Conservation (phyloP, 2,329 filamentous ascomycete genomes). For the Claviceps monticola region DNA sequence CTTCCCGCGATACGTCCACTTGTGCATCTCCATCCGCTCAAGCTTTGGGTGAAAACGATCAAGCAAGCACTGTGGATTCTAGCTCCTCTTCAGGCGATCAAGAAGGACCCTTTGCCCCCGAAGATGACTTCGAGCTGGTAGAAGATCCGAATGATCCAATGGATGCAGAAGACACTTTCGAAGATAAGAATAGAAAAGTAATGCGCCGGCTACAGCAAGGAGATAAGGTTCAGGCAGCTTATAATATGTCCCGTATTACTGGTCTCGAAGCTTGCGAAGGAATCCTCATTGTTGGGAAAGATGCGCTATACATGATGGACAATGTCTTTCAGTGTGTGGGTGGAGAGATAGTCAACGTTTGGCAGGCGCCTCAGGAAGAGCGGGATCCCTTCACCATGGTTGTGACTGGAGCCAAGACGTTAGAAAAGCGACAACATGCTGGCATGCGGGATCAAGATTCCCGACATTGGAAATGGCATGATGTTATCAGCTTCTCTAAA, state of each 20-base stretch:
- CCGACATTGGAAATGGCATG: conserved; percentile 84
- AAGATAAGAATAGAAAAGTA: conserved; percentile 96
- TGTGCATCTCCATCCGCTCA: conserved; percentile 9
- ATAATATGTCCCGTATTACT: conserved; percentile 88
- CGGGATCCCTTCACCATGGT: conserved; percentile 91
- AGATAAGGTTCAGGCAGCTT: conserved; percentile 84
- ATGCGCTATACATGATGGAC: conserved; percentile 86
- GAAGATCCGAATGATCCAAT: conserved; percentile 80
- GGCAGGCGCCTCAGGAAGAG: conserved; percentile 84
- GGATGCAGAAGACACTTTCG: conserved; percentile 62
- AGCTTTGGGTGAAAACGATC: conserved; percentile 11
- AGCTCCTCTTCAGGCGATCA: conserved; percentile 12
- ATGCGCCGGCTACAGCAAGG: conserved; percentile 86
- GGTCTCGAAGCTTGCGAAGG: conserved; percentile 90
- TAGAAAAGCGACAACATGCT: conserved; percentile 46
- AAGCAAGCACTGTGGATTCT: conserved; percentile 8
- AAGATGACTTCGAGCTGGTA: conserved; percentile 92
- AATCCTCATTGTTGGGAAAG: conserved; percentile 82
- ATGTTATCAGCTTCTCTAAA: conserved; percentile 92
- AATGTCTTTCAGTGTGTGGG: conserved; percentile 91
- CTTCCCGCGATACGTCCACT: conserved; percentile 9
- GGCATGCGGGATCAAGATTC: conserved; percentile 58
- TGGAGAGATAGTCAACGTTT: conserved; percentile 92
- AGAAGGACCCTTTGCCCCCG: conserved; percentile 28
- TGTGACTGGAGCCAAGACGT: conserved; percentile 54